Evolutionary conservation across 2,329 filamentous ascomycete species (phyloP).

Genomic region (Fusarium hostae): DNA sequence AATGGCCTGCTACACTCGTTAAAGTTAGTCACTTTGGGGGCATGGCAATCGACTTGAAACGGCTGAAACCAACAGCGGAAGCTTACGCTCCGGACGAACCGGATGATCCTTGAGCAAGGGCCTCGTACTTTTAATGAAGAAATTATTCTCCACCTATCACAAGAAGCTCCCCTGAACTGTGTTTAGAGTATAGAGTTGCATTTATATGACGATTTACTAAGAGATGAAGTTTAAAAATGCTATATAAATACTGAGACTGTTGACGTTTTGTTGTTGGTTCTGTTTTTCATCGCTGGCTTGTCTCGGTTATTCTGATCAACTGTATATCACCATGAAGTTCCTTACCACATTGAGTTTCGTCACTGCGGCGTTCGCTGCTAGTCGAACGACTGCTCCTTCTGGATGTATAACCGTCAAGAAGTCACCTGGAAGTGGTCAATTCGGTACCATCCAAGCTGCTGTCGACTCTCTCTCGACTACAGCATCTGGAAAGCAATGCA

Average conservation of each 20-base stretch:
- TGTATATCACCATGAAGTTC: conserved; percentile 35
- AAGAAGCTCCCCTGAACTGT: too few species aligned
- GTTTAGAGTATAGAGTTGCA: neutral
- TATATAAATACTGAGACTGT: neutral
- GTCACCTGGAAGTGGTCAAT: conserved; percentile 48
- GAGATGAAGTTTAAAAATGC: neutral
- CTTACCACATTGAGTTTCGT: conserved; percentile 23
- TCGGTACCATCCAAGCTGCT: conserved; percentile 61
- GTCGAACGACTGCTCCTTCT: conserved; percentile 54
- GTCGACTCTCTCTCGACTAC: conserved; percentile 67
- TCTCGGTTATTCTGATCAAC: neutral
- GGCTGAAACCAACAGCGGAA: conserved; percentile 33
- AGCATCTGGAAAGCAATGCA: conserved; percentile 62
- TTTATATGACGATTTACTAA: neutral
- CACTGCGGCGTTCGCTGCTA: conserved; percentile 44
- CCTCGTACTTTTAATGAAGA: neutral
- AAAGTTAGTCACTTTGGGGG: neutral
- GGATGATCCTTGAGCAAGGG: neutral
- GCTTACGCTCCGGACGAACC: conserved; percentile 7
- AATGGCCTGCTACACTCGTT: conserved; percentile 3
- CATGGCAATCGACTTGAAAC: conserved; percentile 17
- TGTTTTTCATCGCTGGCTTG: neutral
- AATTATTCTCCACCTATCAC: conserved; percentile 33
- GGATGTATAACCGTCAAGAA: conserved; percentile 62
- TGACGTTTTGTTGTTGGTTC: neutral